Base-by-base conservation (phyloP, 2,329 filamentous ascomycete species). In the Delphinella strobiligena region DNA sequence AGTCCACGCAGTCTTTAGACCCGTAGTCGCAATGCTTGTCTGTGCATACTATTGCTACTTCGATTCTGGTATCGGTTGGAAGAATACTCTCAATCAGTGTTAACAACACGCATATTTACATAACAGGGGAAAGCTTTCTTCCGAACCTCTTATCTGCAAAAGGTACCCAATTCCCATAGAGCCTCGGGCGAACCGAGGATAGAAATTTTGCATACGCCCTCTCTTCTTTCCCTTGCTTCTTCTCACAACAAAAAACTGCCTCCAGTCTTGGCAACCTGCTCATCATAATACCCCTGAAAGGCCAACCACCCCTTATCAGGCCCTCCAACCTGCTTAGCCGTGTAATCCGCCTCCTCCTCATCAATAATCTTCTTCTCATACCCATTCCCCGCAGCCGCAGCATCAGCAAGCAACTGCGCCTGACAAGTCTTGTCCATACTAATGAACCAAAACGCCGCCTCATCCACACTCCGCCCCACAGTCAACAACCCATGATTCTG, bases 271-370 rank as follows among this genome's bases (percentile, higher is more conserved):
- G 62, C 63, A 29, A 71, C 46, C n/a, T 68, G 58, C 47, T 72
- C 68, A 51, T 74, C 69, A 48, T 69, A 72, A 45, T 72, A 71
- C 9, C 63, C 61, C 47, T 72, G 69, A 41, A 72, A 72, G 3
- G 64, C 44, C 16, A 72, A 53, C 67, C 66, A 73, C 0, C 68
- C 69, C 47, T 72, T 73, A 51, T 66, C 66, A 0, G 68, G 61
- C 24, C 55, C 63, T 2, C 64, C 66, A 1, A 68, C 61, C 40
- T 62, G 59, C 45, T 54, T 50, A 40, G 60, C 65, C 22, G 54
- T 60, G 43, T 58, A 58, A 4, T 42, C 47, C 3, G 62, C 63
- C 42, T 66, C 64, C 24, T 53, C 52, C 3, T 66, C 61, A 2
- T 50, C 48, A 36, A 67, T 63, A 19, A 58, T 52, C 34, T 59